phyloP scores from a whole-genome alignment of 73 alveolate genomes.

The Paramecium sonneborni region DNA sequence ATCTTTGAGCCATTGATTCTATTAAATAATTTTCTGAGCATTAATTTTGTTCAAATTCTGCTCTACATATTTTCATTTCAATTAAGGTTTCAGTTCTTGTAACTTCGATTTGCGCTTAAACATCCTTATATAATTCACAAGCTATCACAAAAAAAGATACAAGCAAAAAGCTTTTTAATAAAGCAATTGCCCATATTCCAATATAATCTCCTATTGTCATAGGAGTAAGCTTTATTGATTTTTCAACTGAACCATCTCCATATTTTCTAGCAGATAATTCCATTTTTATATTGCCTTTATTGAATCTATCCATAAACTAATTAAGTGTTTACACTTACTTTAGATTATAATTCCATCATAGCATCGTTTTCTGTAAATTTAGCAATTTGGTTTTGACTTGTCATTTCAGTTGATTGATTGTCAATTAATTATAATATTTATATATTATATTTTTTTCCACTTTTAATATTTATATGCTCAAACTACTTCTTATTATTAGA shows the following conservation, averaged over 20 bases:
- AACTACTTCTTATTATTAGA: neutral
- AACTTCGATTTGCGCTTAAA: neutral
- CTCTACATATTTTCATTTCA: neutral
- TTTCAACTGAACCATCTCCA: neutral
- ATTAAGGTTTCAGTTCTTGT: neutral
- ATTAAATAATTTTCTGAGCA: neutral
- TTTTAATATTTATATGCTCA: neutral
- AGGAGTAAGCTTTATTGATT: neutral
- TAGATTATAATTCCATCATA: neutral
- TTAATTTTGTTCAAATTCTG: neutral
- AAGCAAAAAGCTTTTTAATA: neutral
- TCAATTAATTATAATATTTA: neutral
- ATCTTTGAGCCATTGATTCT: neutral
- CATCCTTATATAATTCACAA: neutral
- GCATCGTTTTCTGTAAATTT: neutral
- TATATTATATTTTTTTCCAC: neutral
- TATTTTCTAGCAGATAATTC: conserved; percentile 16
- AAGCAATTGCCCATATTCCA: neutral
- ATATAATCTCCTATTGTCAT: neutral
- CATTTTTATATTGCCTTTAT: neutral
- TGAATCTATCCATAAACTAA: neutral
- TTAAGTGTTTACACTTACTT: neutral
- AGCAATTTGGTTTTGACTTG: neutral
- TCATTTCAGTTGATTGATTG: neutral
- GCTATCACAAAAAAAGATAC: neutral